Evolutionary conservation across 495 filamentous ascomycete genomes (phyloP).

Genomic region (Hyaloscypha bicolor): DNA sequence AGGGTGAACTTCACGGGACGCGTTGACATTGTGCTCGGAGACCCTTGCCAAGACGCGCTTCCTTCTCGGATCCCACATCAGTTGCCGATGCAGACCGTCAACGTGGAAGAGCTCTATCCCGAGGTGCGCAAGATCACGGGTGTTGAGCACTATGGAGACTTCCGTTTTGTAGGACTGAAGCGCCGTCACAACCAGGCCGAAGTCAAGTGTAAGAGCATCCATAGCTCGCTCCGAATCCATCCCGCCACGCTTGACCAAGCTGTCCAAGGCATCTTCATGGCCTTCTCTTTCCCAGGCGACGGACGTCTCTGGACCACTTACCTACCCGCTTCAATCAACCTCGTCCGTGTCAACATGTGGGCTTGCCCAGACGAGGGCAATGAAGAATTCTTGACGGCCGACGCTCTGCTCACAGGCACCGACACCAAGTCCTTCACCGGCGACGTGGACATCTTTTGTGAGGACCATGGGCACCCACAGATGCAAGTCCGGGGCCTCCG

Average conservation of each 20-base stretch:
- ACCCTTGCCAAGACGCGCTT: background rate
- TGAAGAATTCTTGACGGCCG: background rate
- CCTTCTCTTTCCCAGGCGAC: conserved; percentile 42
- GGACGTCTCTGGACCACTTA: conserved; percentile 32
- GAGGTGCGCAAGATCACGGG: conserved; percentile 35
- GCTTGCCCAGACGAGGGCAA: background rate
- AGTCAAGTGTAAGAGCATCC: background rate
- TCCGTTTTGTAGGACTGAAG: conserved; percentile 5
- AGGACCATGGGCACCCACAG: too few relatives aligned
- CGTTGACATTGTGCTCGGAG: conserved; percentile 1
- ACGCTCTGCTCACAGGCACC: background rate
- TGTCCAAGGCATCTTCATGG: conserved; percentile 45
- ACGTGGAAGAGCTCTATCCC: conserved; percentile 37
- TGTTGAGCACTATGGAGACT: conserved; percentile 36
- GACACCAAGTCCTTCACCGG: background rate
- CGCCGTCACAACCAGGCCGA: background rate
- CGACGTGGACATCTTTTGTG: background rate
- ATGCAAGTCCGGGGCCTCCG: too few relatives aligned
- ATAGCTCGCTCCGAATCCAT: conserved; percentile 30
- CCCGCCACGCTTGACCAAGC: conserved; percentile 45
- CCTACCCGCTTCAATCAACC: conserved; percentile 37
- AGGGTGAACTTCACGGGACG: background rate
- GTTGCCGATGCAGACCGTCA: conserved; percentile 22
- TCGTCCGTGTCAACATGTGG: conserved; percentile 29
- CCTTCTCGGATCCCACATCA: background rate